phyloP scores from a whole-genome alignment of 257 asterid genomes.

The Avicennia marina region DNA sequence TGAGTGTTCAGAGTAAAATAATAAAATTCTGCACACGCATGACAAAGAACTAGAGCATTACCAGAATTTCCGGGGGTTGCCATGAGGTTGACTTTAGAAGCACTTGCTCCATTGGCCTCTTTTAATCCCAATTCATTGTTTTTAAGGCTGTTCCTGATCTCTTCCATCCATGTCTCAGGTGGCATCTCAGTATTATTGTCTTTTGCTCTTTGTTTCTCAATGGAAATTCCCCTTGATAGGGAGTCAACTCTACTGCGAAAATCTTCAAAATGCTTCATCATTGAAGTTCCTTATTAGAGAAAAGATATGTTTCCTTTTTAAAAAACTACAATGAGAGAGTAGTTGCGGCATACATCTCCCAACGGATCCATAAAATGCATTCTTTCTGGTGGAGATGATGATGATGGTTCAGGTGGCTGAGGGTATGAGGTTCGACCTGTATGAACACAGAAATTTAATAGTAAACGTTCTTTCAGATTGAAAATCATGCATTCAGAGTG shows the following conservation, averaged over 20 bases:
- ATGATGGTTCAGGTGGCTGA: conserved; percentile 64
- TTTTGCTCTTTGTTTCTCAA: conserved; percentile 58
- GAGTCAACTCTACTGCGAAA: conserved; percentile 42
- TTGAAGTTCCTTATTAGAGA: conserved; percentile 31
- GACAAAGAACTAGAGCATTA: conserved; percentile 12
- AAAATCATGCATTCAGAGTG: conserved; percentile 3
- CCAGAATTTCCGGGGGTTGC: conserved; percentile 72
- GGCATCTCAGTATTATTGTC: conserved; percentile 24
- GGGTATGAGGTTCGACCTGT: conserved; percentile 51
- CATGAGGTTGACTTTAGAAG: conserved; percentile 37
- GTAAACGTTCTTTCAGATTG: neutral
- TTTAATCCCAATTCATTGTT: conserved; percentile 22
- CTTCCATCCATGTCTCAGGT: conserved; percentile 43
- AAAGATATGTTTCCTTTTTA: neutral
- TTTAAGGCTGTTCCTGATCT: conserved; percentile 35
- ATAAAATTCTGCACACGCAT: neutral
- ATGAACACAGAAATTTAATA: neutral
- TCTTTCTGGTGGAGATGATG: conserved; percentile 55
- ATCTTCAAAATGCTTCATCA: conserved; percentile 56
- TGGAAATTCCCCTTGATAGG: conserved; percentile 31
- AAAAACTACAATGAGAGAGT: neutral
- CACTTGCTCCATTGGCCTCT: conserved; percentile 33
- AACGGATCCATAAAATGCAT: conserved; percentile 33
- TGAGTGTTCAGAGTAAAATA: conserved; percentile 11
- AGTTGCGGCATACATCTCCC: conserved; percentile 45